phyloP scores from a whole-genome alignment of 495 filamentous ascomycete species.

The Aspergillus cristatus region DNA sequence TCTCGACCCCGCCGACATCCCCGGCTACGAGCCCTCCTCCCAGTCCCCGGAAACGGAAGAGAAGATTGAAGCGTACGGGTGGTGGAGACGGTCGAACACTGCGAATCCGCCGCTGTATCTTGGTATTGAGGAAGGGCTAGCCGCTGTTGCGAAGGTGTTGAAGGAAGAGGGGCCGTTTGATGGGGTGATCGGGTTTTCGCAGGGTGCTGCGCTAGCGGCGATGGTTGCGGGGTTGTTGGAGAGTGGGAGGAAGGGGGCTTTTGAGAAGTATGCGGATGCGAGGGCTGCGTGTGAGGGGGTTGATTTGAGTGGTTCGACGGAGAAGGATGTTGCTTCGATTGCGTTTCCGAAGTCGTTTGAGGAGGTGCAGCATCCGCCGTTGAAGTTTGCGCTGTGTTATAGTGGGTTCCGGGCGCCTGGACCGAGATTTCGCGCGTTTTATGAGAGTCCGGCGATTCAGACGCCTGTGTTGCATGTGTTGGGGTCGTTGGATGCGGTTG shows the following conservation, averaged over 20 bases:
- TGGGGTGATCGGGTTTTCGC: slow-evolving; percentile 68
- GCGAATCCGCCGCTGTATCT: slow-evolving; percentile 47
- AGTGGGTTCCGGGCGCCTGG: slow-evolving; percentile 66
- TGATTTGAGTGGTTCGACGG: slow-evolving; percentile 9
- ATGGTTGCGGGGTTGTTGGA: slow-evolving; percentile 66
- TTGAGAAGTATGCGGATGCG: slow-evolving; percentile 23
- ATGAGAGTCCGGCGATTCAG: slow-evolving; percentile 56
- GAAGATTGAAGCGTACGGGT: slow-evolving; percentile 62
- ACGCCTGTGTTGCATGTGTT: slow-evolving; percentile 79
- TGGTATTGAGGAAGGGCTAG: slow-evolving; percentile 57
- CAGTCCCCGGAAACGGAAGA: slow-evolving; percentile 1
- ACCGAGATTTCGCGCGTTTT: slow-evolving; percentile 55
- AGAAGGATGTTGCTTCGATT: slow-evolving; percentile 2
- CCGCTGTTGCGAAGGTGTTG: slow-evolving; percentile 48
- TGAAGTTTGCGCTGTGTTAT: slow-evolving; percentile 76
- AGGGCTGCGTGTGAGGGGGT: slow-evolving; percentile 2
- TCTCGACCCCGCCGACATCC: slow-evolving; percentile 60
- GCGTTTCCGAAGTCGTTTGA: slow-evolving; percentile 45
- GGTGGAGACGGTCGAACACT: slow-evolving; percentile 61
- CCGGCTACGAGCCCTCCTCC: slow-evolving; percentile 45
- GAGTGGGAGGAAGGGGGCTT: slow-evolving; percentile 32
- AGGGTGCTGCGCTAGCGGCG: slow-evolving; percentile 56
- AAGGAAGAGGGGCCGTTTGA: slow-evolving; percentile 53
- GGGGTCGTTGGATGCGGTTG: slow-evolving; percentile 80
- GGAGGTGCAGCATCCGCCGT: slow-evolving; percentile 38